phyloP scores from a whole-genome alignment of 371 early-diverging fungal species.

The Haplosporangium sp. region DNA sequence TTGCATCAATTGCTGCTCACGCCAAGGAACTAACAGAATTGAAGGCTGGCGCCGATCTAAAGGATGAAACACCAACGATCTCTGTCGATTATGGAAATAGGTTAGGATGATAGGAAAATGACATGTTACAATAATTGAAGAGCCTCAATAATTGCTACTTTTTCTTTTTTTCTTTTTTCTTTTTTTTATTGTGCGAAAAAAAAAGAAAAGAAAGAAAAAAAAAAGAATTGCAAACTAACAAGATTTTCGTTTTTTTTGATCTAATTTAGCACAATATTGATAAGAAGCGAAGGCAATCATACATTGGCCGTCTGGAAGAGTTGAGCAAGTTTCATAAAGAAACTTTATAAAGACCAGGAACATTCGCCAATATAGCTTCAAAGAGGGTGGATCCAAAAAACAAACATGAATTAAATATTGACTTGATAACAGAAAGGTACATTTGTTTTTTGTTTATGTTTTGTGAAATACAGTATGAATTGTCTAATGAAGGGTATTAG shows the following conservation, averaged over 20 bases:
- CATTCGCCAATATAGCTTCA: neutral
- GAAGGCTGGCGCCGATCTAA: constrained; percentile 17
- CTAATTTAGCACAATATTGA: constrained; percentile 41
- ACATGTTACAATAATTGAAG: too few relatives aligned
- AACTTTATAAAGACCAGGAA: neutral
- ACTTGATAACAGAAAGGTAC: neutral
- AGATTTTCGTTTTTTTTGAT: neutral
- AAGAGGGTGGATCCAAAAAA: neutral
- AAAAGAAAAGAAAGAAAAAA: too few relatives aligned
- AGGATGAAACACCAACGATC: constrained; percentile 50
- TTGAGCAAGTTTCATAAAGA: constrained; percentile 10
- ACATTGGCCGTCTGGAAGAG: constrained; percentile 54
- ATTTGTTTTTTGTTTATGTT: neutral
- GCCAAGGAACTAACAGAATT: constrained; percentile 50
- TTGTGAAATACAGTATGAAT: neutral
- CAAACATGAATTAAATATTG: neutral
- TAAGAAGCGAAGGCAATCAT: constrained; percentile 54
- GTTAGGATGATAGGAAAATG: constrained; percentile 2
- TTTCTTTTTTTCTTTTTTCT: too few relatives aligned
- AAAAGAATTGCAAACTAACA: neutral
- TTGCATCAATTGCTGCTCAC: constrained; percentile 54
- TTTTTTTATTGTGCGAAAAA: too few relatives aligned
- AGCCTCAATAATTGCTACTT: too few relatives aligned
- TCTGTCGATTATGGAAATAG: constrained; percentile 54
- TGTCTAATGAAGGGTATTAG: constrained; percentile 1